phyloP scores from a whole-genome alignment of 306 rosid species.

The Cyamopsis tetragonoloba region DNA sequence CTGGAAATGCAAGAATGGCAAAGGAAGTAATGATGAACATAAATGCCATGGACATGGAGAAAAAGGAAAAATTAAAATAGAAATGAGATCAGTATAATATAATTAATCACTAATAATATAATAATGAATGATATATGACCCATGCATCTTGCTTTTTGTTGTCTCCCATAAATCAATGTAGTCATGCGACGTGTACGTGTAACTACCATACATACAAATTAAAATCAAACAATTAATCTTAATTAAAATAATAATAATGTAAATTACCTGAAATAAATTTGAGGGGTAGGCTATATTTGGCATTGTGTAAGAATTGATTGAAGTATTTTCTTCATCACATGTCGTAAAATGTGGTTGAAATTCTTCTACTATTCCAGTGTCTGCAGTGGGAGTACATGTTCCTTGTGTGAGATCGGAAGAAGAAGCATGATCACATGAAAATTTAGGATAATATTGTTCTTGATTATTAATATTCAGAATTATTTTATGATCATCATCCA shows the following conservation, averaged over 20 bases:
- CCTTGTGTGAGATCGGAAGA: constrained; percentile 97
- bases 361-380: constrained; percentile 58
- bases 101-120: too few relatives aligned
- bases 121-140: constrained; percentile 38
- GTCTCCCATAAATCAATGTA: constrained; percentile 7
- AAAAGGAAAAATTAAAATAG: constrained; percentile 39
- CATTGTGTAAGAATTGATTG: constrained; percentile 44
- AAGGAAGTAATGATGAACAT: constrained; percentile 50
- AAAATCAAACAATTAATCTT: background rate
- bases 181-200: constrained; percentile 34
- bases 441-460: constrained; percentile 40
- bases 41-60: constrained; percentile 25
- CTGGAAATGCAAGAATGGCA: constrained; percentile 46
- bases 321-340: constrained; percentile 86
- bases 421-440: constrained; percentile 66
- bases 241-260: background rate
- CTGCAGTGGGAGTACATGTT: constrained; percentile 52
- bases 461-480: constrained; percentile 37
- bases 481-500: too few relatives aligned
- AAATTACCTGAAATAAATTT: constrained; percentile 62
- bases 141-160: constrained; percentile 30
- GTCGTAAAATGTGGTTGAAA: constrained; percentile 61
- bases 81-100: constrained; percentile 9
- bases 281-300: constrained; percentile 48
- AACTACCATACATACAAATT: constrained; percentile 4